A percentile compares a stretch with the other conserved stretches of the same genome.
Conservation (phyloP, 2,329 filamentous ascomycete genomes). For the Talaromyces amestolkiae region DNA sequence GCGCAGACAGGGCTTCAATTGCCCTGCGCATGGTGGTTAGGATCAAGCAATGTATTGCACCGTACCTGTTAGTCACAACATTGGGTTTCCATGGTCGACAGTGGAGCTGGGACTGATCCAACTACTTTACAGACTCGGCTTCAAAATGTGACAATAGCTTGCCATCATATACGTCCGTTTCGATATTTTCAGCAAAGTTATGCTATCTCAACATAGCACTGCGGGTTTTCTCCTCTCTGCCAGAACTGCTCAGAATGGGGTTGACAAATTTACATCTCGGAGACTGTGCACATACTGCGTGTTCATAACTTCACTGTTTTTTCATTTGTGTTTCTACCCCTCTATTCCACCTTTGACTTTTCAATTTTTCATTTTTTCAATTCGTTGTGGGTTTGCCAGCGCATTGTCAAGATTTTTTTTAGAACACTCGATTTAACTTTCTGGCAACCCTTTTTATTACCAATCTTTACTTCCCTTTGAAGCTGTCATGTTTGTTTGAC, state of each 20-base stretch:
- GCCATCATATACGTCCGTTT: conserved; percentile 6
- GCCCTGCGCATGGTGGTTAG: conserved; percentile 29
- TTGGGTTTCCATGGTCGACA: not conserved
- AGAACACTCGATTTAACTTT: conserved; percentile 1
- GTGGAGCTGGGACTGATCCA: not conserved
- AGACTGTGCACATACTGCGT: conserved; percentile 3
- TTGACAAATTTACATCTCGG: not conserved
- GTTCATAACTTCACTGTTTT: not conserved
- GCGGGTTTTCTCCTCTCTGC: not conserved
- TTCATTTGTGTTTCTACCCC: conserved; percentile 1
- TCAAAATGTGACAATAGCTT: conserved; percentile 13
- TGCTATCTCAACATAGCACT: conserved; percentile 6
- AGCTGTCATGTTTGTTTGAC: conserved; percentile 5
- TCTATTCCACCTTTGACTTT: conserved; percentile 6
- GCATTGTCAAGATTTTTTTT: conserved; percentile 10
- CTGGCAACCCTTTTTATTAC: conserved; percentile 10
- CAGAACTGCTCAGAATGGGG: not conserved
- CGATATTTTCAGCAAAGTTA: conserved; percentile 9
- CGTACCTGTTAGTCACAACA: not conserved
- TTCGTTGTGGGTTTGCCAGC: conserved; percentile 15
- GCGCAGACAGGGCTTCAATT: conserved; percentile 34
- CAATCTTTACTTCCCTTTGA: conserved; percentile 8
- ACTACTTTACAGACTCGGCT: not conserved
- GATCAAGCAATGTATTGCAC: not conserved
- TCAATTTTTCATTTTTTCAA: conserved; percentile 4